A percentile compares a stretch with the other conserved stretches of the same genome.
phyloP scores from a whole-genome alignment of 2,329 filamentous ascomycete species.

The Cladosporium cucumerinum region DNA sequence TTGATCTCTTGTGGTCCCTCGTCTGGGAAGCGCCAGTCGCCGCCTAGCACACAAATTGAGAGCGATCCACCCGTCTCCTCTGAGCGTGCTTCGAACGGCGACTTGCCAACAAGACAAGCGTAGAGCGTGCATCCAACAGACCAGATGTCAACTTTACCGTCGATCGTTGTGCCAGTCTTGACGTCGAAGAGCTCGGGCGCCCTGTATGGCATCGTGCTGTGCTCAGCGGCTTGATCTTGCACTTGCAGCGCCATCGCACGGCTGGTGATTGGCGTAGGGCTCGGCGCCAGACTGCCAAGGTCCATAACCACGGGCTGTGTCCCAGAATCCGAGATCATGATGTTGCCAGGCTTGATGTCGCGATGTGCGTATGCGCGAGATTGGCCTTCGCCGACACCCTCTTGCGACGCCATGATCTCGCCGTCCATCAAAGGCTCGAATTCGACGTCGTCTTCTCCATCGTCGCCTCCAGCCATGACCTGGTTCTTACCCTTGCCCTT shows the following conservation, averaged over 20 bases:
- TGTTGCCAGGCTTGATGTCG: conserved; percentile 97
- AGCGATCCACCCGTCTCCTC: conserved; percentile 95
- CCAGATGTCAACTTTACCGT: conserved; percentile 98
- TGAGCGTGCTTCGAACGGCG: conserved; percentile 89
- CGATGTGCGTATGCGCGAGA: conserved; percentile 84
- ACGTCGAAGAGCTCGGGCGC: conserved; percentile 98
- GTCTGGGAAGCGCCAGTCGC: conserved; percentile 95
- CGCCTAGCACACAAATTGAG: conserved; percentile 86
- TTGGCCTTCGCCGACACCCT: conserved; percentile 65
- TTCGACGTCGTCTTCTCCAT: conserved; percentile 70
- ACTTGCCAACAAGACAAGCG: conserved; percentile 93
- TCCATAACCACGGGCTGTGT: conserved; percentile 93
- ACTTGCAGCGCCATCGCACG: conserved; percentile 86
- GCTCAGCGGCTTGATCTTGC: conserved; percentile 91
- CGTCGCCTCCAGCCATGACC: conserved; percentile 25
- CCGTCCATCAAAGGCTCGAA: conserved; percentile 79
- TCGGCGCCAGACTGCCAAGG: conserved; percentile 83
- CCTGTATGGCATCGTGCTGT: conserved; percentile 97
- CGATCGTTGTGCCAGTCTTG: conserved; percentile 84
- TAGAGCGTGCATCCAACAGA: conserved; percentile 96
- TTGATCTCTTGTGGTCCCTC: conserved; percentile 63
- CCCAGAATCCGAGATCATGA: conserved; percentile 95
- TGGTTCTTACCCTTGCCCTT: conserved; percentile 5
- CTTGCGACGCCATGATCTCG: conserved; percentile 65
- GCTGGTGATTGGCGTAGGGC: conserved; percentile 84